Conservation (phyloP, 202 grass and related monocot species). For the Zoysia matrella region DNA sequence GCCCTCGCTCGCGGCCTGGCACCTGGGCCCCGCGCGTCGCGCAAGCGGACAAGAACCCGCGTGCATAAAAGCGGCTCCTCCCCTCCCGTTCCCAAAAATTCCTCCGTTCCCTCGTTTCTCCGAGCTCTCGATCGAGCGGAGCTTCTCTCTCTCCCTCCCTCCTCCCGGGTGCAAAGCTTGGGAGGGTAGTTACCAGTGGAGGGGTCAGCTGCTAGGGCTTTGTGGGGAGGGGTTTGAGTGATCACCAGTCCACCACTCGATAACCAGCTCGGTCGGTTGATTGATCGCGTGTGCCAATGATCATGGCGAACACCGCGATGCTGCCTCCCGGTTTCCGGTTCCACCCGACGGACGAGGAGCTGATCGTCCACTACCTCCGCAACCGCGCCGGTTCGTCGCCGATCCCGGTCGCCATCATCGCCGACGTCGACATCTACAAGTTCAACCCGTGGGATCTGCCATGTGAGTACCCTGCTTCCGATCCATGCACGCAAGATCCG, state of each 20-base stretch:
- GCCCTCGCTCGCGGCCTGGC: not conserved
- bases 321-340: slow-evolving; percentile 98
- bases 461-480: slow-evolving; percentile 47
- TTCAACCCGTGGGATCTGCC: slow-evolving; percentile 89
- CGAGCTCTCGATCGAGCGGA: not conserved
- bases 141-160: not conserved
- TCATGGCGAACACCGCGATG: slow-evolving; percentile 68
- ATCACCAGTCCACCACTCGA: not conserved
- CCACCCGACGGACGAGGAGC: slow-evolving; percentile 98
- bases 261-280: no score
- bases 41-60: slow-evolving; percentile 60
- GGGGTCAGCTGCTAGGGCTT: not conserved
- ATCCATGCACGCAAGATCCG: not conserved
- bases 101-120: slow-evolving; percentile 39
- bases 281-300: slow-evolving; percentile 13
- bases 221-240: not conserved
- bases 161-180: not conserved
- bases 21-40: not conserved
- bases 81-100: slow-evolving; percentile 75
- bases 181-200: not conserved
- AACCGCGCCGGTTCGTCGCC: slow-evolving; percentile 50
- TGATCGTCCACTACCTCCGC: slow-evolving; percentile 90
- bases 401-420: no score
- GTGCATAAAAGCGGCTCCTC: slow-evolving; percentile 60
- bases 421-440: no score